Base-by-base conservation (phyloP, 2,329 filamentous ascomycete species). In the Fusarium sp. region DNA sequence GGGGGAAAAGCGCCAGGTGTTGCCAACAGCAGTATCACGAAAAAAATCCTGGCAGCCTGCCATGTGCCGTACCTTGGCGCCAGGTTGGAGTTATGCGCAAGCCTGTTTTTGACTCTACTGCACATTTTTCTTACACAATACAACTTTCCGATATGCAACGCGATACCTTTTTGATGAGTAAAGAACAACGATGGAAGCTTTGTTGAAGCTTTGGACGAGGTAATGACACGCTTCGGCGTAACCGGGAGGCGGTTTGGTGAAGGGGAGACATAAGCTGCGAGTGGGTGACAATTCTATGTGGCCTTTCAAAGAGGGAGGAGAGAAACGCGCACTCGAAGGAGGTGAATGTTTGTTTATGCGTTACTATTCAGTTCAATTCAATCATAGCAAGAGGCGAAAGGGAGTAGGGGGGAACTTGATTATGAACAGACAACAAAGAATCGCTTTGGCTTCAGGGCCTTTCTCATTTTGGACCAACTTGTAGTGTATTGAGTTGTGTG, bases 371-470 rank as follows among this genome's bases (percentile, higher is more conserved):
- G 65, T 59, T 71, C 71, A 65, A 66, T 59, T 71, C 70, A 65
- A 71, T 73, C 71, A 76, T 76, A 76, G 75, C 75, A 75, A 71
- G 70, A 73, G 76, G 76, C 76, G 76, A 78, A 78, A 63, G 71
- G 76, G 75, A 78, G 76, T 74, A 76, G 70, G 73, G 70, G 73
- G 72, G 74, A 71, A 70, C 64, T 71, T 71, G 43, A 62, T 58
- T 66, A 72, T 73, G 58, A 73, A 67, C 65, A 71, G 65, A 66
- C 61, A 72, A 71, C 52, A 65, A 68, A 56, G 45, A 56, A 48
- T 39, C 32, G 50, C 46, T 73, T 67, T 41, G 35, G 35, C 32
- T 56, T 62, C 15, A 43, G 27, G 45, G 46, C 40, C 45, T 27
- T 30, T n/a, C 45, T 33, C n/a, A 30, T 17, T 47, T 35, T 4